phyloP scores from a whole-genome alignment of 2,329 filamentous ascomycete species.

The Fusarium staphyleae region DNA sequence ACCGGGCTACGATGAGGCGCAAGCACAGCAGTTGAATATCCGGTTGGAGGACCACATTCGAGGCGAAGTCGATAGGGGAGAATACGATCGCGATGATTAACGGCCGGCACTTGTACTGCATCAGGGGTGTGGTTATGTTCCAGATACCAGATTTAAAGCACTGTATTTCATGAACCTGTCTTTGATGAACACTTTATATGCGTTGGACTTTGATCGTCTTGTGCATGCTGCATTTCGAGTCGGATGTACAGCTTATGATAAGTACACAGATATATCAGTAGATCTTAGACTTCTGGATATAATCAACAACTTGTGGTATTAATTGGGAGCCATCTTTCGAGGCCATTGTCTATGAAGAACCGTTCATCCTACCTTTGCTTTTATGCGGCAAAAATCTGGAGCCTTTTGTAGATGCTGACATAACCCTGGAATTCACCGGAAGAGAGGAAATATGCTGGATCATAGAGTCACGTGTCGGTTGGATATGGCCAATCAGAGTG shows the following conservation, averaged over 20 bases:
- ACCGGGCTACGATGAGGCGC: slow-evolving; percentile 90
- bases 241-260: no score
- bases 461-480: slow-evolving; percentile 38
- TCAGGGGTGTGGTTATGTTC: slow-evolving; percentile 30
- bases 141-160: slow-evolving; percentile 36
- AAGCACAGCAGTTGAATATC: slow-evolving; percentile 70
- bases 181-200: slow-evolving; percentile 24
- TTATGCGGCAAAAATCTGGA: slow-evolving; percentile 20
- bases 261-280: background rate
- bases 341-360: background rate
- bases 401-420: background rate
- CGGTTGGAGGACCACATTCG: slow-evolving; percentile 74
- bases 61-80: slow-evolving; percentile 71
- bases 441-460: slow-evolving; percentile 22
- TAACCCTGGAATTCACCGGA: slow-evolving; percentile 9
- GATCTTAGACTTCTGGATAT: background rate
- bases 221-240: no score
- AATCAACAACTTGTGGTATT: background rate
- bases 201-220: background rate
- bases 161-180: slow-evolving; percentile 30
- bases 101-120: slow-evolving; percentile 25
- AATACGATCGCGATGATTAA: slow-evolving; percentile 41
- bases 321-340: no score
- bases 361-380: background rate
- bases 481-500: slow-evolving; percentile 54